Conservation (phyloP, 2,329 filamentous ascomycete genomes). For the Fusarium staphyleae region DNA sequence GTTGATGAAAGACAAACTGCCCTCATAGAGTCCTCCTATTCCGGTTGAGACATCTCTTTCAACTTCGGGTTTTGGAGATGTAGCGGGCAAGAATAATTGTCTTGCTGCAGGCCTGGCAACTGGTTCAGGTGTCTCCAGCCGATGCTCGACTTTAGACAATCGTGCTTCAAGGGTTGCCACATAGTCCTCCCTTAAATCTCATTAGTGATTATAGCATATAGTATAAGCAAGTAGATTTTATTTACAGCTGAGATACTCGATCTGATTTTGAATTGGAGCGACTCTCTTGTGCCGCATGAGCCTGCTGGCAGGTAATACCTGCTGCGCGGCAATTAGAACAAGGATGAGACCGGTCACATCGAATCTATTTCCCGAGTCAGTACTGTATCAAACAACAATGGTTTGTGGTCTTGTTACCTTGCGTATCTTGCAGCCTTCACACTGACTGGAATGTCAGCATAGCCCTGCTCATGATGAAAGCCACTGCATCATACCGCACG, state of each 20-base stretch:
- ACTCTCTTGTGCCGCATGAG: conserved; percentile 7
- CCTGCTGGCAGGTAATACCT: conserved; percentile 27
- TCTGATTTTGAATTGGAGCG: conserved; percentile 13
- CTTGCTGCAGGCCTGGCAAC: background rate
- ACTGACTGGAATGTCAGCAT: conserved; percentile 16
- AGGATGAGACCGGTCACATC: conserved; percentile 23
- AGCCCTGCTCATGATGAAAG: background rate
- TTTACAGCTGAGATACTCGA: conserved; percentile 24
- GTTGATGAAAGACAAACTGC: conserved; percentile 28
- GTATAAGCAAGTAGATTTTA: accelerated
- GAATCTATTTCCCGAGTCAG: conserved; percentile 3
- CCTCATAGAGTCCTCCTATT: conserved; percentile 15
- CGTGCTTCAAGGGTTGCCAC: conserved; percentile 15
- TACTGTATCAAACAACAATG: too few relatives aligned
- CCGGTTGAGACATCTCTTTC: conserved; percentile 2
- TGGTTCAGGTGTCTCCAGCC: conserved; percentile 3
- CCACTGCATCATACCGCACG: conserved; percentile 21
- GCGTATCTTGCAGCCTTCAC: conserved; percentile 29
- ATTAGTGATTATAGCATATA: background rate
- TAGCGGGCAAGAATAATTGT: background rate
- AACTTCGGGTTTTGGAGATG: conserved; percentile 5
- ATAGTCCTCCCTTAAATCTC: conserved; percentile 17
- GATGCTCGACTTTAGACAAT: conserved; percentile 21
- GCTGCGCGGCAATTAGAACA: conserved; percentile 25
- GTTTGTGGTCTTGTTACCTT: conserved; percentile 9